A percentile compares a stretch with the other conserved stretches of the same genome.
Evolutionary conservation across 345 rosid genomes (phyloP).

Genomic region (Conringia planisiliqua): DNA sequence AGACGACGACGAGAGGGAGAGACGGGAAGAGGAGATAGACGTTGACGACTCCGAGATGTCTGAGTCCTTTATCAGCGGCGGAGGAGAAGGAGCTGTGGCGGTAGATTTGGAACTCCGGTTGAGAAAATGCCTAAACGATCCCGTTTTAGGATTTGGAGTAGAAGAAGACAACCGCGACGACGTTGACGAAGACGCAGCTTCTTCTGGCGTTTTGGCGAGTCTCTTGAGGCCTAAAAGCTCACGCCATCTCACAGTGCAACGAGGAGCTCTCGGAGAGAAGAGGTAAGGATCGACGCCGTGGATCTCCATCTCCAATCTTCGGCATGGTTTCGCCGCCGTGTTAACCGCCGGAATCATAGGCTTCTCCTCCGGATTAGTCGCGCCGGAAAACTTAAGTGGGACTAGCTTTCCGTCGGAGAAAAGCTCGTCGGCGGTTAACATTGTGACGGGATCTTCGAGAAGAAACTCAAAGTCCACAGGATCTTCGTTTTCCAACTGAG

Average conservation of each 20-base stretch:
- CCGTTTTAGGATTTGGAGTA: conserved; percentile 39
- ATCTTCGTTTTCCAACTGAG: conserved; percentile 32
- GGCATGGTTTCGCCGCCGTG: conserved; percentile 37
- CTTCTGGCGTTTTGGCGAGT: conserved; percentile 37
- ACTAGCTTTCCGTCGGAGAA: conserved; percentile 83
- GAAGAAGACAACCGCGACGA: conserved; percentile 31
- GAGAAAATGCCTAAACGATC: conserved; percentile 61
- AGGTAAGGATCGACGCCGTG: conserved; percentile 48
- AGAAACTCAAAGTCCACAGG: conserved; percentile 82
- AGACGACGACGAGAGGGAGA: conserved; percentile 85
- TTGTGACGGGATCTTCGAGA: conserved; percentile 69
- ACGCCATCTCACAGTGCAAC: conserved; percentile 89
- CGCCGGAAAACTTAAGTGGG: conserved; percentile 57
- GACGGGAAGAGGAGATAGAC: conserved; percentile 69
- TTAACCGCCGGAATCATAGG: conserved; percentile 13
- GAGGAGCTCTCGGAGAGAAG: conserved; percentile 80
- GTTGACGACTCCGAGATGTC: conserved; percentile 48
- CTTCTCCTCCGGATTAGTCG: conserved; percentile 16
- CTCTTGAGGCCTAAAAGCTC: conserved; percentile 79
- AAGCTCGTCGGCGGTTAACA: conserved; percentile 93
- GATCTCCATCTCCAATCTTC: conserved; percentile 43
- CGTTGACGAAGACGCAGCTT: not conserved
- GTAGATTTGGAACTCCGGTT: conserved; percentile 63
- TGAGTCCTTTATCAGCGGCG: conserved; percentile 52
- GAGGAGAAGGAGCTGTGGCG: conserved; percentile 16